phyloP scores from a whole-genome alignment of 441 rosid genomes.

The Macaranga tanarius region DNA sequence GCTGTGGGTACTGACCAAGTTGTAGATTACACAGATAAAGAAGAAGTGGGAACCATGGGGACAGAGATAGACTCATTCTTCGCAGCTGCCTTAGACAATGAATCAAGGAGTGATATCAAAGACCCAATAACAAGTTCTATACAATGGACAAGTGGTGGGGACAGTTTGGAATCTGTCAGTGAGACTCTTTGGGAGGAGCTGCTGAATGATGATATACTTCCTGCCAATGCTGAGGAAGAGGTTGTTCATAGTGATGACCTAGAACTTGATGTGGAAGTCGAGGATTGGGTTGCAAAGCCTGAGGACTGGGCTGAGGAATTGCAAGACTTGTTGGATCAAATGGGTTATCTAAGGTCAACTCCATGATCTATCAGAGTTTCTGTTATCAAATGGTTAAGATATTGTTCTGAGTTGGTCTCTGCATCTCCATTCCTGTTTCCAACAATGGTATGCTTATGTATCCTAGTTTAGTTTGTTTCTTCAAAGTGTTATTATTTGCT shows the following conservation, averaged over 20 bases:
- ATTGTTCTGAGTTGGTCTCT: conserved; percentile 33
- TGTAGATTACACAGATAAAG: conserved; percentile 17
- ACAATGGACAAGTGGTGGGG: conserved; percentile 16
- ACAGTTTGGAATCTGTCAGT: conserved; percentile 27
- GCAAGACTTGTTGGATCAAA: conserved; percentile 60
- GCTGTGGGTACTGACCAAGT: conserved; percentile 16
- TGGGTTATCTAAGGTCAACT: conserved; percentile 54
- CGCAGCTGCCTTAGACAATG: conserved; percentile 43
- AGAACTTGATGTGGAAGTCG: conserved; percentile 48
- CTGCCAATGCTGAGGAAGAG: conserved; percentile 34
- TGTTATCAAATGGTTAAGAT: conserved; percentile 14
- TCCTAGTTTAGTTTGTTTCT: background rate
- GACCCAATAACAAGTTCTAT: conserved; percentile 24
- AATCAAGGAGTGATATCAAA: conserved; percentile 36
- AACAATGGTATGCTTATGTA: conserved; percentile 26
- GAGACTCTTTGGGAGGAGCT: conserved; percentile 50
- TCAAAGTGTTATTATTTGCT: background rate
- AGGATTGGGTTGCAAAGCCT: conserved; percentile 44
- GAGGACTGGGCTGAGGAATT: conserved; percentile 47
- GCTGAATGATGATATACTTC: conserved; percentile 37
- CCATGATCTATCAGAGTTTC: conserved; percentile 32
- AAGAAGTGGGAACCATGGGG: conserved; percentile 29
- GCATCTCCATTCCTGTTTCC: conserved; percentile 32
- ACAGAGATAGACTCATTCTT: conserved; percentile 48
- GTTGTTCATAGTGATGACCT: conserved; percentile 28